Evolutionary conservation across 805 yeast genomes (phyloP).

Genomic region (Jamesozyma gamospora): DNA sequence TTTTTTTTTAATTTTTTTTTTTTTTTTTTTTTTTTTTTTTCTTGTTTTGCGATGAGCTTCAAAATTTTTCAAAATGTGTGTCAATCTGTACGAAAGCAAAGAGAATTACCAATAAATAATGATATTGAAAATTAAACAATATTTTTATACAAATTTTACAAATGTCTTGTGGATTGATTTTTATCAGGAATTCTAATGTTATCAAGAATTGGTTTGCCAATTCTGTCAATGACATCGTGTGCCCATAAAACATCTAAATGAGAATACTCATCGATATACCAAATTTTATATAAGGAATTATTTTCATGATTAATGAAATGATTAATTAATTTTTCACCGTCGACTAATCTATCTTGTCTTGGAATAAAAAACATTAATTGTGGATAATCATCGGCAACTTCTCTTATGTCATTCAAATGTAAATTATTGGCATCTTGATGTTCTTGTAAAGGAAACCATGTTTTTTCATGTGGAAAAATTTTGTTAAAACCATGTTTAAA

Average conservation of each 20-base stretch:
- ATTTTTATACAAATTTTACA: too few relatives aligned
- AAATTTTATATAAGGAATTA: slow-evolving; percentile 22
- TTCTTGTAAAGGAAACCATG: slow-evolving; percentile 40
- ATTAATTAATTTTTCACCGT: slow-evolving; percentile 54
- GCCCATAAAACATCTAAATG: slow-evolving; percentile 96
- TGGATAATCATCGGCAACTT: slow-evolving; percentile 37
- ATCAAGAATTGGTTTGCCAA: slow-evolving; percentile 43
- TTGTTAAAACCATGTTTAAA: slow-evolving; percentile 31
- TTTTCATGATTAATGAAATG: slow-evolving; percentile 56
- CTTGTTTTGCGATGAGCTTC: not conserved
- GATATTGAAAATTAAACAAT: too few relatives aligned
- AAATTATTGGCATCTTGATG: slow-evolving; percentile 5
- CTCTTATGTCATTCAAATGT: slow-evolving; percentile 28
- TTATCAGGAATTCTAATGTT: slow-evolving; percentile 21
- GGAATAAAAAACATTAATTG: slow-evolving; percentile 60
- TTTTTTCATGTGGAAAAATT: slow-evolving; percentile 41
- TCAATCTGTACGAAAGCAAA: not conserved
- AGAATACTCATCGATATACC: slow-evolving; percentile 50
- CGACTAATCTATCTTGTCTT: slow-evolving; percentile 64
- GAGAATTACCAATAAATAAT: too few relatives aligned
- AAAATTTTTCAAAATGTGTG: not conserved
- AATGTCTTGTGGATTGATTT: too few relatives aligned
- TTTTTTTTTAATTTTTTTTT: too few relatives aligned
- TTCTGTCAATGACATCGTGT: slow-evolving; percentile 52
- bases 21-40: not conserved